A percentile compares a stretch with the other conserved stretches of the same genome.
Evolutionary conservation across 352 stramenopile species (phyloP).

Genomic region (Hyaloperonospora arabidopsidis): DNA sequence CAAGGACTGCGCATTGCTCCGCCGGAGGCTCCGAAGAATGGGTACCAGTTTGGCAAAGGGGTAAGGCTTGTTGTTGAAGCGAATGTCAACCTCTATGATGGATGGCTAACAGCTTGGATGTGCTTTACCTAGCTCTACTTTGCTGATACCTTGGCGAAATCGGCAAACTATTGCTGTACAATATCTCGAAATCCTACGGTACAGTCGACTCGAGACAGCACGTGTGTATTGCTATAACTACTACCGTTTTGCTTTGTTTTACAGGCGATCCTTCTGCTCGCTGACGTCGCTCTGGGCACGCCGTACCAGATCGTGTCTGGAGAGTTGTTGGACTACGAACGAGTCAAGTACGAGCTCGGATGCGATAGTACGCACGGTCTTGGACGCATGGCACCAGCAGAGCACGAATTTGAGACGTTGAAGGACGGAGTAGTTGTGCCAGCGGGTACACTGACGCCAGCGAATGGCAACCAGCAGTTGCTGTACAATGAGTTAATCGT

Average conservation of each 20-base stretch:
- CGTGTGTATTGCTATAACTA: background rate
- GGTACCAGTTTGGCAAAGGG: conserved; percentile 69
- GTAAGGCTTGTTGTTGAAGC: conserved; percentile 14
- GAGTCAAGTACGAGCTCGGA: conserved; percentile 13
- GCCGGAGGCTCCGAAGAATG: conserved; percentile 52
- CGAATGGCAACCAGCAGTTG: conserved; percentile 17
- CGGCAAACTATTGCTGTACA: background rate
- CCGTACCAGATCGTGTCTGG: conserved; percentile 13
- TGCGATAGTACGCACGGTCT: conserved; percentile 31
- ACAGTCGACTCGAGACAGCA: background rate
- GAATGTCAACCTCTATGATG: too few species aligned
- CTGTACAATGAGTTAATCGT: conserved; percentile 48
- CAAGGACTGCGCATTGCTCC: conserved; percentile 65
- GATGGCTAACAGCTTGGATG: too few species aligned
- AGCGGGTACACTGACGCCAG: conserved; percentile 19
- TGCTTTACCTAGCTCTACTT: background rate
- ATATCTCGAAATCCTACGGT: background rate
- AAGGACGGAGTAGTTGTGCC: conserved; percentile 35
- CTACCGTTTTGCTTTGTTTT: background rate
- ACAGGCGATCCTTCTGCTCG: conserved; percentile 30
- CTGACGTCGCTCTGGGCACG: conserved; percentile 34
- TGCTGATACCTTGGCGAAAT: background rate
- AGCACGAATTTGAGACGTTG: conserved; percentile 22
- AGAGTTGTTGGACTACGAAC: conserved; percentile 26
- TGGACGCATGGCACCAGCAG: conserved; percentile 24